These are phyloP conservation scores for Geotrichum cucujoidarum DNA, from an alignment of 1,139 yeast genomes.

Conservation along the genomic window DNA sequence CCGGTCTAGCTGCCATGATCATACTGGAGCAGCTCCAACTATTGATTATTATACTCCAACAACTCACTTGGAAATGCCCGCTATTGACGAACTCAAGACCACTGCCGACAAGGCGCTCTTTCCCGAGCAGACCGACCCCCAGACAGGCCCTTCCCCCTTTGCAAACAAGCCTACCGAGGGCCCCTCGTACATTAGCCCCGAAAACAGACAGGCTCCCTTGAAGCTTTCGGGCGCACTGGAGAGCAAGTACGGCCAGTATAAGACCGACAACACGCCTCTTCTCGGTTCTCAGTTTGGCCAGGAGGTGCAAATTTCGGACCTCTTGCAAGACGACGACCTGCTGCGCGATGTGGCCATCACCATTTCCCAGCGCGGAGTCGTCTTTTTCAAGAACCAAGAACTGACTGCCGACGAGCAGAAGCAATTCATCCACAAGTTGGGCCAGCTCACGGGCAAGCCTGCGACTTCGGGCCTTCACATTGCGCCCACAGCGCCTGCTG, in stretches of 20 bases:
- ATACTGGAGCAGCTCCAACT: no score
- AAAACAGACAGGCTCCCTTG: constrained; percentile 21
- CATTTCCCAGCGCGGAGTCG: constrained; percentile 63
- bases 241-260: constrained; percentile 26
- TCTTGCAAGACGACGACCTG: constrained; percentile 46
- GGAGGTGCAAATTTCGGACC: constrained; percentile 40
- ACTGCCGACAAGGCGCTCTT: no score
- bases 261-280: constrained; percentile 30
- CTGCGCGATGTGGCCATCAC: constrained; percentile 54
- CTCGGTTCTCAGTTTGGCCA: constrained; percentile 32
- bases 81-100: no score
- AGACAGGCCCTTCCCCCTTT: no score
- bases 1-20: no score
- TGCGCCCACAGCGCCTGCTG: constrained; percentile 35
- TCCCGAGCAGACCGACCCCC: no score
- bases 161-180: constrained; percentile 26
- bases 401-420: constrained; percentile 52
- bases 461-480: constrained; percentile 57
- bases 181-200: constrained; percentile 20
- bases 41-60: no score
- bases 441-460: constrained; percentile 64
- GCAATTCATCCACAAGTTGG: constrained; percentile 52
- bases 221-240: constrained; percentile 26
- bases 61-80: no score
- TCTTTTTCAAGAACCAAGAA: constrained; percentile 60